phyloP scores from a whole-genome alignment of 73 alveolate species.

The Paramecium caudatum region DNA sequence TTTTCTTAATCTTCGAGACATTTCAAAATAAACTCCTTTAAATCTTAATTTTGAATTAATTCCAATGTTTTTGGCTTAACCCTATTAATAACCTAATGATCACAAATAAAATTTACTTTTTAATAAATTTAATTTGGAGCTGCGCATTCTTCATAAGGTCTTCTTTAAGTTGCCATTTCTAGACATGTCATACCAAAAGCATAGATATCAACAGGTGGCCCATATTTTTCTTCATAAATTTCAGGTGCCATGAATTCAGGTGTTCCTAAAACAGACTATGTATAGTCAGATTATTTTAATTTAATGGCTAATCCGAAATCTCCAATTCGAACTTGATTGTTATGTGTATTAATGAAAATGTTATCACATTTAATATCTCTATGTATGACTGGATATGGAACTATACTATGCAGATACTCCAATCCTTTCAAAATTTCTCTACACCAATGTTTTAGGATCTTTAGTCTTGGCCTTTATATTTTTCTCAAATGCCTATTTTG shows the following conservation, averaged over 20 bases:
- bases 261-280: conserved; percentile 87
- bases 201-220: conserved; percentile 91
- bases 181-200: conserved; percentile 91
- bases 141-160: conserved; percentile 90
- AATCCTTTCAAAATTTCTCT: conserved; percentile 94
- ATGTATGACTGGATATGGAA: conserved; percentile 90
- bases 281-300: conserved; percentile 90
- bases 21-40: conserved; percentile 86
- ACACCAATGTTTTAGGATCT: conserved; percentile 94
- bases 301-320: conserved; percentile 97
- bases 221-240: conserved; percentile 88
- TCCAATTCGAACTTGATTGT: conserved; percentile 97
- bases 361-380: conserved; percentile 96
- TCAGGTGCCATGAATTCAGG: conserved; percentile 95
- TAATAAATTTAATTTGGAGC: conserved; percentile 82
- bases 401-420: conserved; percentile 88
- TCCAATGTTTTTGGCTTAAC: conserved; percentile 80
- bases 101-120: conserved; percentile 76
- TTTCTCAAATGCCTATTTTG: conserved; percentile 82
- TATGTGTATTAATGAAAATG: conserved; percentile 94
- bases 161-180: conserved; percentile 90
- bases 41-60: conserved; percentile 83
- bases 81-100: conserved; percentile 69
- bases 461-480: conserved; percentile 89
- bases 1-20: conserved; percentile 78